A percentile compares a stretch with the other conserved stretches of the same genome.
These are phyloP conservation scores for Suillus americanus DNA, from an alignment of 768 basidiomycete genomes.

Conservation along the genomic window DNA sequence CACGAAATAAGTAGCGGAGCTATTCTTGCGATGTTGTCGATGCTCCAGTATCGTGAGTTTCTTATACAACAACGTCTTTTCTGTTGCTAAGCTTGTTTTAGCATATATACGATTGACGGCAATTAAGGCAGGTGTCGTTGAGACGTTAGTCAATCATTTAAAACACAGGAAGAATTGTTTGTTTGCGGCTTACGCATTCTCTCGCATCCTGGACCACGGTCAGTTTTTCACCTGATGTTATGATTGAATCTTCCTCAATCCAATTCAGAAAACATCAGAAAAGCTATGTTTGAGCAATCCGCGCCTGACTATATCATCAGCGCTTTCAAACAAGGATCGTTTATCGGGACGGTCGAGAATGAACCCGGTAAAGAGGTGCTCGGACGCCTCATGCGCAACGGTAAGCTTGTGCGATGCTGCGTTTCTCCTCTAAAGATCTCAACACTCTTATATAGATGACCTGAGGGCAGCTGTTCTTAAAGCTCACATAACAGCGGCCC, in stretches of 20 bases:
- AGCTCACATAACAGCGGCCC: not conserved
- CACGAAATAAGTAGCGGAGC: not conserved
- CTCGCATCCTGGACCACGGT: not conserved
- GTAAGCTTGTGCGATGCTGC: not conserved
- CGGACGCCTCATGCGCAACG: not conserved
- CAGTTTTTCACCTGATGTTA: not conserved
- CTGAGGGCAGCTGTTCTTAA: slow-evolving; percentile 4
- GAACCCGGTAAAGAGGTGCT: slow-evolving; percentile 4
- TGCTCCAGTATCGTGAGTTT: slow-evolving; percentile 3
- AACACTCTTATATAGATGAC: slow-evolving; percentile 6
- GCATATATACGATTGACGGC: slow-evolving; percentile 1
- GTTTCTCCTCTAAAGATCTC: not conserved
- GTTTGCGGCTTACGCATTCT: slow-evolving; percentile 8
- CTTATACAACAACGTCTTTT: too few relatives aligned
- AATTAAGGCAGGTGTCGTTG: not conserved
- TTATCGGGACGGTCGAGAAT: slow-evolving; percentile 4
- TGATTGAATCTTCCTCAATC: not conserved
- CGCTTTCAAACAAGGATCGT: not conserved
- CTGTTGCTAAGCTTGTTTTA: not conserved
- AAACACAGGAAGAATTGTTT: not conserved
- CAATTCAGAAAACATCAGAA: not conserved
- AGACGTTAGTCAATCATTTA: slow-evolving; percentile 3
- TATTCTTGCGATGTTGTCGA: not conserved
- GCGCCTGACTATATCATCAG: slow-evolving; percentile 1
- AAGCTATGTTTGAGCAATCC: not conserved